Evolutionary conservation across 176 grass and related monocot species (phyloP), one percentile per base, ranked within the genome.

Genomic region (Carex myosuroides): DNA sequence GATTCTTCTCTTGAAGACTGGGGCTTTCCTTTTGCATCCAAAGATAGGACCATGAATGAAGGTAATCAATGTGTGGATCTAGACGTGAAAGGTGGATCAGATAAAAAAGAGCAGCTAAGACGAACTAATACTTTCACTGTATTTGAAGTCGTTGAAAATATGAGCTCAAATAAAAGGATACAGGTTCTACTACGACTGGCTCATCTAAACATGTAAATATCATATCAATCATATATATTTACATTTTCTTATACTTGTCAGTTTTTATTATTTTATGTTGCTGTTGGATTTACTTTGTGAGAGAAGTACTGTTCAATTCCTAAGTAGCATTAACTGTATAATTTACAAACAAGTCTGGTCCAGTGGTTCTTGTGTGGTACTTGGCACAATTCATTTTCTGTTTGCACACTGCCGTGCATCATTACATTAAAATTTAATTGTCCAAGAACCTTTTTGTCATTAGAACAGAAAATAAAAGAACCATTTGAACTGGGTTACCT

Each of bases 161-260:
- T 99, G 90, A 79, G 79, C 81, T 84, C 93, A 81, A 87, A 95
- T 79, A 92, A 71, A 83, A 99, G 90, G 89, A 88, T 91, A 39
- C 87, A 94, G 81, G 20, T 89, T 85, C 94, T 90, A 85, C 81
- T 99, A 55, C 91, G 91, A 12, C 83, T 99, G 22, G 81, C 93
- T 84, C 72, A 87, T 78, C 84, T 93, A 32, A 99, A 95, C 90
- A 99, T 99, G 96, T 98, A 94, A 20, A 53, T 89, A 80, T 21
- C 8, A 81, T 3, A 71, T 71, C 68, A 46, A 71, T 71, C 68
- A 71, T 22, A 55, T 92, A 13, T 59, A 46, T 76, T 11, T 20
- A 13, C 80, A 81, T 26, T 64, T 79, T 56, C 44, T 20, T 59
- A 3, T 59, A 42, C 52, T 74, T 74, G 33, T 68, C 13, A 9